Conservation (phyloP, 2,329 filamentous ascomycete genomes). For the Paecilomyces niveus region DNA sequence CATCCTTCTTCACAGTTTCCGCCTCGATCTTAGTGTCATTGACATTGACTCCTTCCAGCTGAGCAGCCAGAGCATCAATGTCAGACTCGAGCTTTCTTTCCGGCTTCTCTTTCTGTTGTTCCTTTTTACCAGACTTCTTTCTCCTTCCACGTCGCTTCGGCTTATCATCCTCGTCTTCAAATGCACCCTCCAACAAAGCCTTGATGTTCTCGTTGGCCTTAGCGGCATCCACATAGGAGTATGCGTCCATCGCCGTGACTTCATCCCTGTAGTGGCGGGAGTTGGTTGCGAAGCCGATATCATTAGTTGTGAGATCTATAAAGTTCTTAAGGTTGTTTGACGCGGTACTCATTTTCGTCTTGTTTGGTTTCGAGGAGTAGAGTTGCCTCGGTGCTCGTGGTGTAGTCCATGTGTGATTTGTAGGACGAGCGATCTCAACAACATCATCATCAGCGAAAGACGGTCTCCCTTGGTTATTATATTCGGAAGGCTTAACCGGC, state of each 20-base stretch:
- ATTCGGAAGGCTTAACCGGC: constrained; percentile 29
- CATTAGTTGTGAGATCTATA: constrained; percentile 42
- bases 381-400: constrained; percentile 45
- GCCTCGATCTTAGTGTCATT: constrained; percentile 18
- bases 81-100: constrained; percentile 21
- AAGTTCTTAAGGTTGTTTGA: constrained; percentile 39
- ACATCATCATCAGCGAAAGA: constrained; percentile 21
- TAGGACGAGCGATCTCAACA: constrained; percentile 43
- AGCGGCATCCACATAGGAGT: constrained; percentile 42
- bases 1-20: constrained; percentile 22
- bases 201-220: constrained; percentile 49
- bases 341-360: constrained; percentile 31
- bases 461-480: constrained; percentile 21
- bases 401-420: constrained; percentile 42
- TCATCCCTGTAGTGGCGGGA: constrained; percentile 39
- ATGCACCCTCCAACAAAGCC: constrained; percentile 43
- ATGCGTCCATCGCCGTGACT: constrained; percentile 50
- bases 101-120: not conserved
- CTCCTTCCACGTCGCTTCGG: constrained; percentile 30
- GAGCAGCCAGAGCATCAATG: constrained; percentile 36
- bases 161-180: constrained; percentile 44
- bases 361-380: constrained; percentile 45
- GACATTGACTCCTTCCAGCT: constrained; percentile 37
- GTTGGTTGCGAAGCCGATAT: constrained; percentile 43
- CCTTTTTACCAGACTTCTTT: constrained; percentile 23